These are phyloP conservation scores for Bidens hawaiensis DNA, from an alignment of 140 eudicot genomes.

Conservation along the genomic window DNA sequence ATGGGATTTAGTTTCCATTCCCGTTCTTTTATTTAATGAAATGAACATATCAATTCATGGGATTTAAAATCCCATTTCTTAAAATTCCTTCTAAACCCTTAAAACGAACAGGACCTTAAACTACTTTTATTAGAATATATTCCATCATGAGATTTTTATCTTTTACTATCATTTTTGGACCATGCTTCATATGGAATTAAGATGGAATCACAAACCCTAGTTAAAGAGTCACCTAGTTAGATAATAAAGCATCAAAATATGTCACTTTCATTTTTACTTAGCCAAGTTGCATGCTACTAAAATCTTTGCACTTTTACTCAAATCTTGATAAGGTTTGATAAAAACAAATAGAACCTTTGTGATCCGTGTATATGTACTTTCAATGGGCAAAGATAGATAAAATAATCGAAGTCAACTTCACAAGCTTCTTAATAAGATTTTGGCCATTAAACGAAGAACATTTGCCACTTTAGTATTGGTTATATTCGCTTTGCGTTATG, in stretches of 20 bases:
- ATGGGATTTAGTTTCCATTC: too few relatives aligned
- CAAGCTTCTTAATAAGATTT: background rate
- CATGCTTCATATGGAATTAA: constrained; percentile 18
- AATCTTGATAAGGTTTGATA: background rate
- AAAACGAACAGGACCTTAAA: too few relatives aligned
- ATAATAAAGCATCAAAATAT: constrained; percentile 13
- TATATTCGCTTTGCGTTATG: constrained; percentile 13
- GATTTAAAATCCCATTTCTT: too few relatives aligned
- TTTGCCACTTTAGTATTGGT: background rate
- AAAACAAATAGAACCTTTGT: background rate
- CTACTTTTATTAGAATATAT: too few relatives aligned
- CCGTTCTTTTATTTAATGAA: too few relatives aligned
- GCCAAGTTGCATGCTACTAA: background rate
- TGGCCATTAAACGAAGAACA: constrained; percentile 5
- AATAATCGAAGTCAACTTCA: constrained; percentile 1
- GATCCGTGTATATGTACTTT: background rate
- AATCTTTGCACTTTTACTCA: background rate
- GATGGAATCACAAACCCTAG: constrained; percentile 13
- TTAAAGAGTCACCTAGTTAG: constrained; percentile 10
- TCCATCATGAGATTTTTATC: too few relatives aligned
- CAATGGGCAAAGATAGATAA: background rate
- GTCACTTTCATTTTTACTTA: background rate
- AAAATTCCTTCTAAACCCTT: too few relatives aligned
- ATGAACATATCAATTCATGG: too few relatives aligned
- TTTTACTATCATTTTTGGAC: constrained; percentile 16